phyloP scores from a whole-genome alignment of 371 early-diverging fungal genomes.

The Dipsacomyces acuminosporus region DNA sequence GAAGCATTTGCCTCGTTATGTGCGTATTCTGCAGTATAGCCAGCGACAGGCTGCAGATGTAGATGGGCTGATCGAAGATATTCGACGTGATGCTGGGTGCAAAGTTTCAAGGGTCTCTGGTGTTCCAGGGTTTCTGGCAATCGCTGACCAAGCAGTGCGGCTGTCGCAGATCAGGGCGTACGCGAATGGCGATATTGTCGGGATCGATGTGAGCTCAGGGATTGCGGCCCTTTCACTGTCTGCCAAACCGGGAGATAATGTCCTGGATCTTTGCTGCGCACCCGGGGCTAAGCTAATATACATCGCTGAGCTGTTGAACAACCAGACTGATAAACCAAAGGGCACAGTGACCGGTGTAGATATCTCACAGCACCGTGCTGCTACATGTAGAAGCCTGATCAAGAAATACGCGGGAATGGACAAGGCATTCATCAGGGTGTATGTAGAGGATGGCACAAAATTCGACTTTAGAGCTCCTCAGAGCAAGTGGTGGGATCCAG shows the following conservation, averaged over 20 bases:
- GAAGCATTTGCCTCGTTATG: conserved; percentile 60
- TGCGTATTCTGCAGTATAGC: conserved; percentile 50
- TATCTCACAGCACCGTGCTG: conserved; percentile 64
- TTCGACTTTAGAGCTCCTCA: conserved; percentile 72
- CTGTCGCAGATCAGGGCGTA: conserved; percentile 33
- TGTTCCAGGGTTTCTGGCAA: conserved; percentile 30
- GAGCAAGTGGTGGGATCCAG: conserved; percentile 46
- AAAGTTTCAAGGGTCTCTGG: conserved; percentile 5
- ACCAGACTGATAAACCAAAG: conserved; percentile 5
- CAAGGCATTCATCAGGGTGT: conserved; percentile 53
- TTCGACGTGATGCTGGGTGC: conserved; percentile 18
- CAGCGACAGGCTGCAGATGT: not conserved
- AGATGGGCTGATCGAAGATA: conserved; percentile 1
- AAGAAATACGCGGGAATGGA: conserved; percentile 23
- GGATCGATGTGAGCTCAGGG: conserved; percentile 83
- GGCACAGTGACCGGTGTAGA: conserved; percentile 92
- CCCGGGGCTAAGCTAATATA: conserved; percentile 80
- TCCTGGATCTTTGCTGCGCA: conserved; percentile 75
- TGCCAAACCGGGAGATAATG: conserved; percentile 61
- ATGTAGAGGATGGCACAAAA: conserved; percentile 72
- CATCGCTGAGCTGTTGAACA: conserved; percentile 64
- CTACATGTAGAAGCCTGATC: conserved; percentile 50
- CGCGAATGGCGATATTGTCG: conserved; percentile 56
- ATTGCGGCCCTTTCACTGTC: conserved; percentile 63
- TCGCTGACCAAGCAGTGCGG: conserved; percentile 10